These are phyloP conservation scores for Aureobasidium musti DNA, from an alignment of 2,329 filamentous ascomycete genomes.

Conservation along the genomic window DNA sequence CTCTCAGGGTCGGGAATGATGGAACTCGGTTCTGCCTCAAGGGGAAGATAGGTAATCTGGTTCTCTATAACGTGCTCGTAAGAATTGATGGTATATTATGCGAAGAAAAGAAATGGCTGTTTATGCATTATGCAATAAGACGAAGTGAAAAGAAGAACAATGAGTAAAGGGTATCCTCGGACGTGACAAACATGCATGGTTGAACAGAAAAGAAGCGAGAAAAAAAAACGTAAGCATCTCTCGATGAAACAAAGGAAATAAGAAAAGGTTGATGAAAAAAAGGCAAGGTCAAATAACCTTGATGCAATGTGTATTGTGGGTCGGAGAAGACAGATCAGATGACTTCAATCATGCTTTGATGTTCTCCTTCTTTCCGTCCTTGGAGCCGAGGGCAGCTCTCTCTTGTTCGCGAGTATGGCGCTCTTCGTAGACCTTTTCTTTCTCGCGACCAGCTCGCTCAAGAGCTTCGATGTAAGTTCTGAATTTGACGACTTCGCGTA, in stretches of 20 bases:
- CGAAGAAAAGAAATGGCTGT: not conserved
- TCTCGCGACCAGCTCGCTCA: constrained; percentile 67
- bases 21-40: not conserved
- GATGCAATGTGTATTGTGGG: not conserved
- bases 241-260: not conserved
- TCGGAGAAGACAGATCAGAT: not conserved
- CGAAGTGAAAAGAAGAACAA: not conserved
- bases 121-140: not conserved
- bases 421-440: constrained; percentile 61
- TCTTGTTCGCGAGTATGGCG: constrained; percentile 24
- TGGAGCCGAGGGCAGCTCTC: constrained; percentile 7
- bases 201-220: not conserved
- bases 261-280: not conserved
- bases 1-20: no score
- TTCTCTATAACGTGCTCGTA: not conserved
- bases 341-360: not conserved
- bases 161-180: constrained; percentile 23
- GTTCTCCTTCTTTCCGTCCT: constrained; percentile 21
- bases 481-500: constrained; percentile 96
- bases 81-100: not conserved
- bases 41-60: not conserved
- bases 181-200: constrained; percentile 18
- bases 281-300: not conserved
- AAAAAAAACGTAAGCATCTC: not conserved
- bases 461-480: constrained; percentile 90